Evolutionary conservation across 1,139 yeast species (phyloP), one percentile per base, ranked within the genome.

Genomic region (Debaryomyces psychrophilus): DNA sequence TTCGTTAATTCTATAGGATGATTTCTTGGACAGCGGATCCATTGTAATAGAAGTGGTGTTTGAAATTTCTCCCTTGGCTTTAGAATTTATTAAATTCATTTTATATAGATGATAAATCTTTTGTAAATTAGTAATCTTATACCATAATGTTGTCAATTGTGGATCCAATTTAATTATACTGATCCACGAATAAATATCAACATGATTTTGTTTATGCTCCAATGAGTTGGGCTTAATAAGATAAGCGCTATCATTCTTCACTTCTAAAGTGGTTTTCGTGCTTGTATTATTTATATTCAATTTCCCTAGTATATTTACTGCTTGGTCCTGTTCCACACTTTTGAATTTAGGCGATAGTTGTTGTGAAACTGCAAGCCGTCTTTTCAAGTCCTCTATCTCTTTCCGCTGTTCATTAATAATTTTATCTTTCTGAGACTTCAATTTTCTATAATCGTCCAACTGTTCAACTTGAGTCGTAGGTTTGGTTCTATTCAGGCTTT

Each of bases 91-190:
- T 43, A 58, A 50, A 45, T 61, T 64, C 56, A 64, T 61, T 46
- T 73, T 73, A 56, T 69, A 73, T 46, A 64, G 52, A 47, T 69
- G 73, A 55, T 75, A 75, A 12, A 71, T 60, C 46, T 71, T 71
- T 52, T 74, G 79, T 50, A 75, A 58, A 45, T 64, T 68, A 31
- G 73, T 68, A 44, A 75, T 72, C 45, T 68, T 70, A 47, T 56
- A 64, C 80, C 80, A 75, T 41, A 75, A 59, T 2, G 67, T 59
- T 5, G 77, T 69, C 28, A 75, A 59, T 39, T 71, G 73, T 0
- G 77, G 77, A 51, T 75, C 80, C 27, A 74, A 47, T 41, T 67
- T 65, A 43, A 75, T 63, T 17, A 71, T 54, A 56, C 71, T 72
- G 43, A 71, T 59, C 79, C 79, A 75, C 20, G 71, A 63, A 55